Evolutionary conservation across 306 rosid species (phyloP), one percentile per base, ranked within the genome.

Genomic region (Prunus dulcis): DNA sequence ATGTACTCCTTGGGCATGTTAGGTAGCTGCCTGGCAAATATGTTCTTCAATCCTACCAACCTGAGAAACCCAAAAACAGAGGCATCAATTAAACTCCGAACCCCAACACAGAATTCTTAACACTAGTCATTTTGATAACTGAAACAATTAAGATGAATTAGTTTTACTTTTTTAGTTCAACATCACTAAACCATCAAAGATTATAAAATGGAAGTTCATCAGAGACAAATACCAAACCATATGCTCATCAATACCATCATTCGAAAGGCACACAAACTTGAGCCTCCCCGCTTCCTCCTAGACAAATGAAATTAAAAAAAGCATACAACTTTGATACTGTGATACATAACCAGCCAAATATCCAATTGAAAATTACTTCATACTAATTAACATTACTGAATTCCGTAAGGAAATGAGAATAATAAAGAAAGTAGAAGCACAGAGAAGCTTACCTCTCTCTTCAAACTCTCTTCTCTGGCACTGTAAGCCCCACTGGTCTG

Each of bases 1-100:
- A 95, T 95, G 85, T 95, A 95, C 88, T 95, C 99, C 86, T 95
- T 95, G n/a, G 97, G 97, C 99, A 95, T 92, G 83, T 95, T 95
- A 32, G 99, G 97, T 65, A 95, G 85, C 84, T 95, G 97, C 76
- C 96, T 84, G 67, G 96, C 97, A 82, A 95, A 95, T 79, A 92
- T 95, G 83, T 95, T 95, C 89, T 95, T 95, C 88, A 95, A 83
- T 81, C 99, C 99, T 65, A 95, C 91, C 84, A 92, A 81, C 97
- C 99, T 92, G 76, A 51, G 50, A 76, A 77, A 81, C 66, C 72
- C 41, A 76, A 47, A 51, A 41, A 80, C 60, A 84, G 46, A 64
- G 32, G 77, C 67, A 71, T 64, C 23, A 69, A 77, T 73, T 74
- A 71, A 80, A 65, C 68, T 69, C 76, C 78, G 64, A 55, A 74